These are phyloP conservation scores for Malus domestica DNA, from an alignment of 306 rosid genomes.

Conservation along the genomic window DNA sequence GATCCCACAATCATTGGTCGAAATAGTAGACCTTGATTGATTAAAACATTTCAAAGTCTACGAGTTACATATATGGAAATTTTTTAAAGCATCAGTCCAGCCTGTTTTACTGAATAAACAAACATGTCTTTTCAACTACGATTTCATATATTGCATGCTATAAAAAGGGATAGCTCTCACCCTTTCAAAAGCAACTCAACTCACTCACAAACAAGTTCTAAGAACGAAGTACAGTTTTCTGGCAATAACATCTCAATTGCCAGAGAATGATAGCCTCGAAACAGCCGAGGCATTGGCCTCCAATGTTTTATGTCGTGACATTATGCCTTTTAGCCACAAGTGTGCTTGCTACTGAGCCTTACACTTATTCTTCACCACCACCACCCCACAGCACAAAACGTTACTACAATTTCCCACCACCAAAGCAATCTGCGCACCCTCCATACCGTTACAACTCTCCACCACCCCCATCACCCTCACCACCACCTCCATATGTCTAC, in stretches of 20 bases:
- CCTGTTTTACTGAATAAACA: neutral
- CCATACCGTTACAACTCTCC: neutral
- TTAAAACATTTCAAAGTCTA: neutral
- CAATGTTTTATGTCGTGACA: neutral
- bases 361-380: neutral
- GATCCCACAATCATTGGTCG: neutral
- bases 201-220: neutral
- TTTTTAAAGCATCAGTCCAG: neutral
- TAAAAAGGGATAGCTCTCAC: neutral
- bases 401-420: neutral
- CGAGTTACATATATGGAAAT: neutral
- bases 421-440: neutral
- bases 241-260: neutral
- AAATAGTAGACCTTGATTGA: neutral
- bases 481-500: no score
- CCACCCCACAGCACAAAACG: neutral
- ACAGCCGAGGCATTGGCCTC: neutral
- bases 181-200: neutral
- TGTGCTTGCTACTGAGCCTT: neutral
- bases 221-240: neutral
- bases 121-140: neutral
- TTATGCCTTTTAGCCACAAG: neutral
- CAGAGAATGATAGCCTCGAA: neutral
- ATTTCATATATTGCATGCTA: neutral
- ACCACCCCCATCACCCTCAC: no score